phyloP scores from a whole-genome alignment of 768 basidiomycete genomes.

The Agaricus bisporus region DNA sequence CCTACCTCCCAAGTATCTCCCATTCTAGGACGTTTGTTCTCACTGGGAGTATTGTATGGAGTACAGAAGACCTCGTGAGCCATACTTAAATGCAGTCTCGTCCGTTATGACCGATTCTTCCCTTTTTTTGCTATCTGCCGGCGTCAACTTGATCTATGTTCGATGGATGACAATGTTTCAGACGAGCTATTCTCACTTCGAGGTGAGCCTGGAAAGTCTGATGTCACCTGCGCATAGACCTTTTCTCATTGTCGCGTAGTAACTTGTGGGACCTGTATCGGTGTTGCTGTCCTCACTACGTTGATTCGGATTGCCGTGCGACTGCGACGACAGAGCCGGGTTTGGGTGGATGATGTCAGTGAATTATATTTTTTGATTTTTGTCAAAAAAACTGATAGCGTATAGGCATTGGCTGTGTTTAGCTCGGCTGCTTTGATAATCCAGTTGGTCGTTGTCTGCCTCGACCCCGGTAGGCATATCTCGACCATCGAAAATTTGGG shows the following conservation, averaged over 20 bases:
- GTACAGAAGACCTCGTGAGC: too few relatives aligned
- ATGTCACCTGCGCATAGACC: neutral
- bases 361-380: neutral
- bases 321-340: neutral
- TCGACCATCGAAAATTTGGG: neutral
- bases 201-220: neutral
- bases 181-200: neutral
- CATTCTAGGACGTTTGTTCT: too few relatives aligned
- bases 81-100: too few relatives aligned
- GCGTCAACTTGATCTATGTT: too few relatives aligned
- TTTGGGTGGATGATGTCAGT: constrained; percentile 8
- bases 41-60: too few relatives aligned
- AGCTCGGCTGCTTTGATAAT: neutral
- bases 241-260: neutral
- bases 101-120: too few relatives aligned
- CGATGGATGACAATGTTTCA: too few relatives aligned
- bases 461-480: neutral
- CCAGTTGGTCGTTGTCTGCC: neutral
- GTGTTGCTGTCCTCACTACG: neutral
- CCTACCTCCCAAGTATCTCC: too few relatives aligned
- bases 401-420: neutral
- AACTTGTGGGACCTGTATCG: neutral
- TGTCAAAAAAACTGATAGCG: neutral
- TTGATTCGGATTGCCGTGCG: neutral
- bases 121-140: too few relatives aligned